Base-by-base conservation (phyloP, 139 green algal genomes). In the Closterium sp. region DNA sequence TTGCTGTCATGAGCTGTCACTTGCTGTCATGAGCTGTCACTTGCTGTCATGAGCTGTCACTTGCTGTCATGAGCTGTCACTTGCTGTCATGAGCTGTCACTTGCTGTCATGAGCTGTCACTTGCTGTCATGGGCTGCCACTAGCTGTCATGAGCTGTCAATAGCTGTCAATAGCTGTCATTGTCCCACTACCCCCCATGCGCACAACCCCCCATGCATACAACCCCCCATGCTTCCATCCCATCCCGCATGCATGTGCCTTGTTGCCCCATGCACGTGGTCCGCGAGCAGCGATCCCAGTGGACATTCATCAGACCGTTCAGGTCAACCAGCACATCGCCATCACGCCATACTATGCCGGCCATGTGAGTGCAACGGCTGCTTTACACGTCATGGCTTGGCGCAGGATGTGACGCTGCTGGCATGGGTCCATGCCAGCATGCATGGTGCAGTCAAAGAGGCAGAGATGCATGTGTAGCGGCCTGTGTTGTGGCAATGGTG, bases 341-440 rank as follows among this genome's bases (percentile, higher is more conserved):
- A 89, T 97, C 85, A 93, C 35, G 23, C 91, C 95, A 81, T 95
- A 96, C 94, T 97, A 97, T 81, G 96, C 95, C 25, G 91, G 91
- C 34, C 91, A 93, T 93, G 91, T 93, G 19, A 81, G 87, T 30
- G 10, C 83, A 76, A 16, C 25, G n/a, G n/a, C n/a, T n/a, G n/a
- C n/a, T n/a, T n/a, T n/a, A n/a, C 55, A 76, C 25, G 55, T 16
- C 16, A 76, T 76, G 55, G 55, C 55, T 28, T 76, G 16, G 43
- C 43, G 1, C 25, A 16, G 83, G 21, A 16, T 35, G 30, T n/a
- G n/a, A n/a, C n/a, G n/a, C n/a, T n/a, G n/a, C n/a, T n/a, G n/a
- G n/a, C n/a, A 30, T 89, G 23, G 25, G 28, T 33, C 5, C 85
- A n/a, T 89, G 25, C 6, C 4, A 66, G 25, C 85, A n/a, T 89